Evolutionary conservation across 176 grass and related monocot species (phyloP).

Genomic region (Musa itinerans): DNA sequence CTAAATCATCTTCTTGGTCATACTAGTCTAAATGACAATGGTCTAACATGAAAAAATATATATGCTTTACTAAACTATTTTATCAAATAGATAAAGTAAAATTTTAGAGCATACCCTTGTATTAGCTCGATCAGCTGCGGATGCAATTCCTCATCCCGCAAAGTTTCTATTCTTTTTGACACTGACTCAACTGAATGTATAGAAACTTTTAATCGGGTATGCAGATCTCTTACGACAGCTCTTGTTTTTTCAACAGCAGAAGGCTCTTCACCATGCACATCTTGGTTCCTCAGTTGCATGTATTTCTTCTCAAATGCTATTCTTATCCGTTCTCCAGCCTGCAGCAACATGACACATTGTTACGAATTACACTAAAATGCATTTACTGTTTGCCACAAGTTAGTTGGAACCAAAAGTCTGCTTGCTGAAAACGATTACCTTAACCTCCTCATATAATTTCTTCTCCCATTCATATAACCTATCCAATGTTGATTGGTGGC

Average conservation of each 20-base stretch:
- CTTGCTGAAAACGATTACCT: constrained; percentile 25
- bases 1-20: neutral
- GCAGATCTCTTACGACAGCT: constrained; percentile 61
- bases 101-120: constrained; percentile 33
- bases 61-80: neutral
- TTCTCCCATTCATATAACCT: constrained; percentile 87
- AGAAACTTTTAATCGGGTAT: constrained; percentile 61
- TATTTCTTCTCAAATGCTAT: constrained; percentile 77
- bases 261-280: constrained; percentile 65
- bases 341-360: neutral
- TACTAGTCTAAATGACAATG: neutral
- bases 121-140: constrained; percentile 60
- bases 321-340: constrained; percentile 60
- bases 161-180: constrained; percentile 46
- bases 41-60: neutral
- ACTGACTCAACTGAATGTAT: constrained; percentile 52
- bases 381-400: neutral
- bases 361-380: neutral
- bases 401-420: neutral
- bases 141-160: constrained; percentile 69
- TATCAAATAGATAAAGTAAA: neutral
- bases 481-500: constrained; percentile 74
- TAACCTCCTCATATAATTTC: constrained; percentile 84
- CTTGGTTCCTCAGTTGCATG: constrained; percentile 57
- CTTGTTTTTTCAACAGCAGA: constrained; percentile 61